Base-by-base conservation (phyloP, 2,329 filamentous ascomycete genomes). In the Mycosphaerella sp. region DNA sequence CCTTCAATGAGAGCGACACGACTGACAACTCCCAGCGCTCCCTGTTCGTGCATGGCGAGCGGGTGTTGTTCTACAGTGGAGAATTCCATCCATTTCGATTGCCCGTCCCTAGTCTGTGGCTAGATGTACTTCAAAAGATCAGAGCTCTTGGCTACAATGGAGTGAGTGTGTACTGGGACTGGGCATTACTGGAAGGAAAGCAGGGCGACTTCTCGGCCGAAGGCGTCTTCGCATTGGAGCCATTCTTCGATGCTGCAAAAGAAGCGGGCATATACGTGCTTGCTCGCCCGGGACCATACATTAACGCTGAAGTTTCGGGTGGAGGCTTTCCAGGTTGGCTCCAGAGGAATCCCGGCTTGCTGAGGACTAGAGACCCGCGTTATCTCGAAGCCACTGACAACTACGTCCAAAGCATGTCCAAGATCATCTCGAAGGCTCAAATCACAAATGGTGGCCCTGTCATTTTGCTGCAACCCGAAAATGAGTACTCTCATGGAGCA, bases 281-380 rank as follows among this genome's bases (percentile, higher is more conserved):
- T 50, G 86, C 86, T 21, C 67, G 55, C 13, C 60, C 59, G 5
- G 56, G 56, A 17, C 57, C 61, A 34, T 64, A 66, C 83, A 88
- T 90, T 71, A 89, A 91, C 62, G 87, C 86, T 0, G 87, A 93
- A 66, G 79, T 75, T 0, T 81, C 79, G 5, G 87, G 86, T 0
- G 88, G 88, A 48, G 87, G 87, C 0, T 90, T 87, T 54, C 87
- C 88, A 0, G 87, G 87, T 1, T 93, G 87, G 87, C 66, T 90
- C 12, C 82, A 86, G 64, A 75, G 85, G 10, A 71, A 84, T n/a
- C 77, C 79, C 43, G 86, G 79, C 0, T 75, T 74, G 0, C 68
- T 89, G 47, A 76, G 87, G 53, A 87, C 85, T 0, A 72, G 73
- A 42, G 79, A 80, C 18, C 69, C 76, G 0, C 79, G 76, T 3